A percentile compares a stretch with the other conserved stretches of the same genome.
These are phyloP conservation scores for Dictyostelium intermedium DNA, from an alignment of 78 protist genomes.

Conservation along the genomic window DNA sequence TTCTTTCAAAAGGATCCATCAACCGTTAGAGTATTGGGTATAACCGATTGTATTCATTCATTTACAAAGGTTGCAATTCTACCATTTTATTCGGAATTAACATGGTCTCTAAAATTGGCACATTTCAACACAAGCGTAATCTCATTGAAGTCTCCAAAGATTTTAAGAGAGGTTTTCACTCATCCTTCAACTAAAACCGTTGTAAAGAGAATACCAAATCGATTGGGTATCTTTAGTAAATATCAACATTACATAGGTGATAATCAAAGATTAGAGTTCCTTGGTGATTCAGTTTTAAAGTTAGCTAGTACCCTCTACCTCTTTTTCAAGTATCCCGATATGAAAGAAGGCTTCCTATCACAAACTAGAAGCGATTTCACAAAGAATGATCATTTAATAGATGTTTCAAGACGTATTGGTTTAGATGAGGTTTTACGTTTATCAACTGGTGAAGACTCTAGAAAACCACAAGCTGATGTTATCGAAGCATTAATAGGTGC, in stretches of 20 bases:
- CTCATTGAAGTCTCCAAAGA: background rate
- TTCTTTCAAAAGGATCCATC: background rate
- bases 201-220: background rate
- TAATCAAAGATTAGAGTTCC: conserved; percentile 52
- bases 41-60: conserved; percentile 6
- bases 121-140: background rate
- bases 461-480: conserved; percentile 68
- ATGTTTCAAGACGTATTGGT: background rate
- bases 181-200: conserved; percentile 58
- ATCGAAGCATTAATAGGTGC: conserved; percentile 68
- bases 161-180: conserved; percentile 41
- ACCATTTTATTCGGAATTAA: conserved; percentile 3
- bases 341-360: conserved; percentile 27
- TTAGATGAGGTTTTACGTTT: conserved; percentile 35
- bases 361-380: conserved; percentile 6
- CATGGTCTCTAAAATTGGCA: background rate
- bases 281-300: conserved; percentile 66
- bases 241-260: background rate
- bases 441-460: background rate
- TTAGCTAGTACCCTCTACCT: background rate
- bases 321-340: background rate
- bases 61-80: conserved; percentile 18
- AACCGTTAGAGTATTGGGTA: background rate
- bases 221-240: background rate
- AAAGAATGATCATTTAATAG: conserved; percentile 17